phyloP scores from a whole-genome alignment of 805 yeast genomes.

The Starmerella geochares region DNA sequence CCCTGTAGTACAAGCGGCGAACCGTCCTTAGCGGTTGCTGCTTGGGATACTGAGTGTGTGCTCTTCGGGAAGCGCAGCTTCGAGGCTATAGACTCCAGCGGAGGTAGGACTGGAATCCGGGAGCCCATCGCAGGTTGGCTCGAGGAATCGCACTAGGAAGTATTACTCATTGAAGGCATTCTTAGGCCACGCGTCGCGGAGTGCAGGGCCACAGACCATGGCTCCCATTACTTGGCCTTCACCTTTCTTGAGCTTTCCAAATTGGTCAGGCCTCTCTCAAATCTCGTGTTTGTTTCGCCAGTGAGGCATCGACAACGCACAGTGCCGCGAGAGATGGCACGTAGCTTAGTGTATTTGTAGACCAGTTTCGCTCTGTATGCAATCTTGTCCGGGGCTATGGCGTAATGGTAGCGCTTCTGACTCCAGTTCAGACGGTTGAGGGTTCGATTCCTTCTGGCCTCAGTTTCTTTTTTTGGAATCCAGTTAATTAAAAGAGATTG shows the following conservation, averaged over 20 bases:
- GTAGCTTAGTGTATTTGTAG: neutral
- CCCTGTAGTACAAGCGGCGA: slow-evolving; percentile 51
- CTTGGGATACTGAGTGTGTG: slow-evolving; percentile 8
- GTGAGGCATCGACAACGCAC: too few species aligned
- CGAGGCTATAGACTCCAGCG: slow-evolving; percentile 2
- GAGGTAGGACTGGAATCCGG: slow-evolving; percentile 5
- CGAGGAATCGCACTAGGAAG: neutral
- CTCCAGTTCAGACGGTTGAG: slow-evolving; percentile 22
- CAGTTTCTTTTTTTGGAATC: slow-evolving; percentile 1
- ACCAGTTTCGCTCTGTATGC: neutral
- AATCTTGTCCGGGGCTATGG: slow-evolving; percentile 11
- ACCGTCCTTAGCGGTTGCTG: neutral
- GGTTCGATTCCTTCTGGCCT: slow-evolving; percentile 22
- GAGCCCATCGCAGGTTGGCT: neutral
- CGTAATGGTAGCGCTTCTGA: slow-evolving; percentile 22
- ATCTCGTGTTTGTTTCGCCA: too few species aligned
- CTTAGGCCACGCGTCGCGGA: too few species aligned
- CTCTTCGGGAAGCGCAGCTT: slow-evolving; percentile 18
- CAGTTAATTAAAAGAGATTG: too few species aligned
- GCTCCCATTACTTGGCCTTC: too few species aligned
- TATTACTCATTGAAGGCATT: neutral
- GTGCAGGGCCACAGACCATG: too few species aligned
- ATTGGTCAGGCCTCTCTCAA: too few species aligned
- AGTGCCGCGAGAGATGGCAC: too few species aligned
- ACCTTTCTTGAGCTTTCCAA: too few species aligned